A percentile compares a stretch with the other conserved stretches of the same genome.
phyloP scores from a whole-genome alignment of 1,284 basidiomycete species.

The Bondarzewia mesenterica region DNA sequence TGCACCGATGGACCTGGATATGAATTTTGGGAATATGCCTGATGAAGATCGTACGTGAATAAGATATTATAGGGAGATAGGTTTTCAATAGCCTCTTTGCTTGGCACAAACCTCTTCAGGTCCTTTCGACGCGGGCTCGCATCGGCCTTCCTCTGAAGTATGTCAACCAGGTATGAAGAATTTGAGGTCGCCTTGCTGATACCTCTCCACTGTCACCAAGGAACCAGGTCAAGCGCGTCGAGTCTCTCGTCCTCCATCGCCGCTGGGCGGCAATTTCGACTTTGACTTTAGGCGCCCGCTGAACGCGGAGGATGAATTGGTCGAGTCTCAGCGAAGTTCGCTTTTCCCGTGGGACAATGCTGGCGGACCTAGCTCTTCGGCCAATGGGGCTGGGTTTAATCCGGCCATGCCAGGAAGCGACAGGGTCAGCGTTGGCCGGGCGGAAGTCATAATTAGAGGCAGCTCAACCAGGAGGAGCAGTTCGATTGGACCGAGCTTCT shows the following conservation, averaged over 20 bases:
- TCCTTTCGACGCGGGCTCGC: slow-evolving; percentile 17
- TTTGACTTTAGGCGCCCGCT: slow-evolving; percentile 26
- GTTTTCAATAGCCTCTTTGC: neutral
- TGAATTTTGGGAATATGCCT: slow-evolving; percentile 15
- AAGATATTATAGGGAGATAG: slow-evolving; percentile 1
- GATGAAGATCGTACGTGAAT: slow-evolving; percentile 2
- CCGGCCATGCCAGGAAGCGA: slow-evolving; percentile 35
- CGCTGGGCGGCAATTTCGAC: slow-evolving; percentile 38
- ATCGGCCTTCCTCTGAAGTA: slow-evolving; percentile 63
- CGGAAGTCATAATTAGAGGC: slow-evolving; percentile 43
- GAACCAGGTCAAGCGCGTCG: slow-evolving; percentile 73
- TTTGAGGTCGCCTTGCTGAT: slow-evolving; percentile 8
- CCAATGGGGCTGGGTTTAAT: slow-evolving; percentile 20
- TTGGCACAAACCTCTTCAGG: neutral
- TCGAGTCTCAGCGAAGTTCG: slow-evolving; percentile 55
- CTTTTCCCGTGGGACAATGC: slow-evolving; percentile 80
- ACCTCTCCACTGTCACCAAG: slow-evolving; percentile 36
- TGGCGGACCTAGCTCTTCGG: slow-evolving; percentile 50
- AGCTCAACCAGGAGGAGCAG: slow-evolving; percentile 41
- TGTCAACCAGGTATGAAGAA: neutral
- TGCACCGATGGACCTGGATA: slow-evolving; percentile 17
- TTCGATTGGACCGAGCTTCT: slow-evolving; percentile 29
- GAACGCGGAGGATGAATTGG: slow-evolving; percentile 24
- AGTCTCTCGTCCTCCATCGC: slow-evolving; percentile 43
- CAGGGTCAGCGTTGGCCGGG: slow-evolving; percentile 38